phyloP scores from a whole-genome alignment of 192 early-diverging fungal species.

The Coemansia sp. region DNA sequence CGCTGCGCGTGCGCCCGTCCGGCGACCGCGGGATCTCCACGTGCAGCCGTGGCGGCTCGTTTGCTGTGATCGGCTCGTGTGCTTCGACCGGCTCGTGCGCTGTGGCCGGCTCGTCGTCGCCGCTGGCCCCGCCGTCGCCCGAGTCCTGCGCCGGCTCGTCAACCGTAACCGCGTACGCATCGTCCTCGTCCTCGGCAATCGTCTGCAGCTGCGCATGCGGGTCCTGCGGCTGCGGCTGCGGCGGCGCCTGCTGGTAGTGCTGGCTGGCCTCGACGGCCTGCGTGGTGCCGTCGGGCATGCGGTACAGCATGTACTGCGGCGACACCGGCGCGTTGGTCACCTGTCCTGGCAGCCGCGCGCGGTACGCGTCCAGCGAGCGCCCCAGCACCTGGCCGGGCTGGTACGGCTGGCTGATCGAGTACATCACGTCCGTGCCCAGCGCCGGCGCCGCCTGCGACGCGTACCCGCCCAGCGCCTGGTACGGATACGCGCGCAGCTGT shows the following conservation, averaged over 20 bases:
- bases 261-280: constrained; percentile 24
- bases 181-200: constrained; percentile 44
- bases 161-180: background rate
- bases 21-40: constrained; percentile 31
- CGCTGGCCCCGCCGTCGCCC: background rate
- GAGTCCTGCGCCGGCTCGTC: background rate
- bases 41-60: constrained; percentile 18
- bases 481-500: constrained; percentile 34
- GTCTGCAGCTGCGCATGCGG: constrained; percentile 32
- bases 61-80: background rate
- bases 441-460: too few species aligned
- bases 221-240: constrained; percentile 1
- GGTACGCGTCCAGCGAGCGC: constrained; percentile 34
- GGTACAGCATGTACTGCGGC: constrained; percentile 49
- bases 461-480: constrained; percentile 29
- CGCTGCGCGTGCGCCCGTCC: constrained; percentile 8
- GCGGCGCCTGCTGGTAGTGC: constrained; percentile 18
- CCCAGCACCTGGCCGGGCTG: constrained; percentile 51
- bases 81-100: background rate
- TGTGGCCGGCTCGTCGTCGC: background rate
- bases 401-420: constrained; percentile 47
- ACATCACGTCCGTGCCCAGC: too few species aligned
- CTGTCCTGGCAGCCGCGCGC: constrained; percentile 21
- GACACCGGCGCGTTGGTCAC: background rate
- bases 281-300: constrained; percentile 43